Base-by-base conservation (phyloP, 1,139 yeast species). In the Scheffersomyces cryptocercus region DNA sequence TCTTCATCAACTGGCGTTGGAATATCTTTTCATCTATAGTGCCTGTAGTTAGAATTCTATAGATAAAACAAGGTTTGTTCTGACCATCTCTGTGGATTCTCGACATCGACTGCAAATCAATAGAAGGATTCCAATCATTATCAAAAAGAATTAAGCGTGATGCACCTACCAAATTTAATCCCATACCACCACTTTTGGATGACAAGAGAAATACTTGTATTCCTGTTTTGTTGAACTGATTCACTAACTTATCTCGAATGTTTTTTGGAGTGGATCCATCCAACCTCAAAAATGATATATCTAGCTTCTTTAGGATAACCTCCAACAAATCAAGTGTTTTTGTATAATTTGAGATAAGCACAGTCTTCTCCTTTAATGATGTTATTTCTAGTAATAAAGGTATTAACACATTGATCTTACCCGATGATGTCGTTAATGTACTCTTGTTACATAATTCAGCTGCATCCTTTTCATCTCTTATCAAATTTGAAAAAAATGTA, bases 51-150 rank as follows among this genome's bases (percentile, higher is more conserved):
- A 86, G 67, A n/a, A 93, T 64, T 50, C 99, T 74, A 59, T 93
- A 95, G 28, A 93, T 84, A 58, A 70, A 86, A 8, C 91, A 95
- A 0, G 90, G 91, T 41, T 68, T 76, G 42, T 66, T 76, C 61
- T 93, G 99, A 0, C 99, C 99, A 61, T 93, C 97, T 52, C 99
- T 72, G 58, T 91, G 97, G 5, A 93, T 85, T 49, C 99, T 69
- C 0, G 97, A 96, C 96, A 93, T 89, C 0, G 98, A 96, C 62
- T 93, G 99, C 28, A 87, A 64, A 61, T 93, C 99, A 10, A 87
- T 78, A 0, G 97, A 82, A 0, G 99, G 99, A 52, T 95, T 93
- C 96, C 96, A 88, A 58, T 90, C 97, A 48, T 91, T 87, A 57
- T 90, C 98, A 56, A 87, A 87, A 20, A 93, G 65, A 3, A 93